phyloP scores from a whole-genome alignment of 1,284 basidiomycete species.

The Exsudoporus floridanus region DNA sequence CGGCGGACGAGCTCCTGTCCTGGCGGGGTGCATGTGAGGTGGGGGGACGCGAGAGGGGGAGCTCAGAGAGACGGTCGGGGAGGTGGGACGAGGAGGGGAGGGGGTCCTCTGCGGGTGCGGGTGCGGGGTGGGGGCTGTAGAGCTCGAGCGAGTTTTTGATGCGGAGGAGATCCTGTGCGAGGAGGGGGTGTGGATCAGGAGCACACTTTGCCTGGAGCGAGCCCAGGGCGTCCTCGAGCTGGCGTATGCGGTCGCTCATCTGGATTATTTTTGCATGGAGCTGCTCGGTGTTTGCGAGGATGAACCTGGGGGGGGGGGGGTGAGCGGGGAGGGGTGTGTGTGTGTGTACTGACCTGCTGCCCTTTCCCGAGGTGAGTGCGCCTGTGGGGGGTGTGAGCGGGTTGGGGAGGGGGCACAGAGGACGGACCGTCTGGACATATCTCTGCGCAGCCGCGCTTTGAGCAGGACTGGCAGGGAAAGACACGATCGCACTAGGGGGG shows the following conservation, averaged over 20 bases:
- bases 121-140: conserved; percentile 43
- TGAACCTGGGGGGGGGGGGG: conserved; percentile 46
- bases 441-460: conserved; percentile 63
- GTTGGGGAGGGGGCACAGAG: fast-evolving
- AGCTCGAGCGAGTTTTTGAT: conserved; percentile 68
- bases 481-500: conserved; percentile 51
- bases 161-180: conserved; percentile 54
- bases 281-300: conserved; percentile 72
- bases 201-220: conserved; percentile 29
- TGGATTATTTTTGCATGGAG: conserved; percentile 70
- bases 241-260: conserved; percentile 64
- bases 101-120: background rate
- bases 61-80: conserved; percentile 27
- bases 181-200: conserved; percentile 53
- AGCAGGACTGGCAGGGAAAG: conserved; percentile 53
- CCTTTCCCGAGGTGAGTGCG: conserved; percentile 72
- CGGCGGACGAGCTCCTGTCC: conserved; percentile 30
- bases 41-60: conserved; percentile 2
- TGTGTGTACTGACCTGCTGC: conserved; percentile 60
- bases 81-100: conserved; percentile 16
- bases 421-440: conserved; percentile 67
- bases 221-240: conserved; percentile 63
- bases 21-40: conserved; percentile 1
- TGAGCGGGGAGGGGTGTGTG: conserved; percentile 9
- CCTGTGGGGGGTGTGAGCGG: conserved; percentile 41